Percentiles rank a stretch among this genome's conserved stretches.
phyloP scores from a whole-genome alignment of 148 eudicot genomes.

The Nepenthes gracilis region DNA sequence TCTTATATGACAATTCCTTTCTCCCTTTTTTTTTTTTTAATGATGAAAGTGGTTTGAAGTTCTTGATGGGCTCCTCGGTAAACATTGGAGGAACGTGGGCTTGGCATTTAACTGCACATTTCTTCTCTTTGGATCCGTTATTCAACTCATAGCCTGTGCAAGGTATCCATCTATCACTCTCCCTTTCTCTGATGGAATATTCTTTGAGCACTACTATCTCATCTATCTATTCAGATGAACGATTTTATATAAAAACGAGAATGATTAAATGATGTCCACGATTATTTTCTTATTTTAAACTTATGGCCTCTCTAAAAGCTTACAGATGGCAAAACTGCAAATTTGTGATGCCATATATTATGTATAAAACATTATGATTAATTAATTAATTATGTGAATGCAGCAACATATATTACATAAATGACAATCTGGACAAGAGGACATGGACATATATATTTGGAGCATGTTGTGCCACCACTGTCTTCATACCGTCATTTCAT shows the following conservation, averaged over 20 bases:
- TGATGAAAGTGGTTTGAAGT: conserved; percentile 81
- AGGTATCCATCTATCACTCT: conserved; percentile 28
- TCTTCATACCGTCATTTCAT: conserved; percentile 84
- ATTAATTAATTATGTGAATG: conserved; percentile 7
- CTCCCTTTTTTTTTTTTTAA: background rate
- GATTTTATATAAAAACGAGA: too few species aligned
- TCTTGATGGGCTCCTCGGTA: conserved; percentile 86
- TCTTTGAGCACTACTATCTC: background rate
- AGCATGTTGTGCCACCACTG: conserved; percentile 92
- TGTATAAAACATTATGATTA: background rate
- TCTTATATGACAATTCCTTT: background rate
- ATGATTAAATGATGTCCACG: too few species aligned
- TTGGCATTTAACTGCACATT: conserved; percentile 91
- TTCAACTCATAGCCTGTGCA: conserved; percentile 96
- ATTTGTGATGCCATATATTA: too few species aligned
- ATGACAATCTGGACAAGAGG: conserved; percentile 89
- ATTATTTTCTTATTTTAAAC: too few species aligned
- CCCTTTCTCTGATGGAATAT: background rate
- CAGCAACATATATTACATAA: conserved; percentile 92
- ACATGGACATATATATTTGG: conserved; percentile 96
- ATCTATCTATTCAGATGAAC: background rate
- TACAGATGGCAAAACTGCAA: too few species aligned
- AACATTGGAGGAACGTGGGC: conserved; percentile 94
- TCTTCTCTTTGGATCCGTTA: conserved; percentile 91
- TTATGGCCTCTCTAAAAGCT: too few species aligned